These are phyloP conservation scores for Kondoa subrosea DNA, from an alignment of 768 basidiomycete species.

Conservation along the genomic window DNA sequence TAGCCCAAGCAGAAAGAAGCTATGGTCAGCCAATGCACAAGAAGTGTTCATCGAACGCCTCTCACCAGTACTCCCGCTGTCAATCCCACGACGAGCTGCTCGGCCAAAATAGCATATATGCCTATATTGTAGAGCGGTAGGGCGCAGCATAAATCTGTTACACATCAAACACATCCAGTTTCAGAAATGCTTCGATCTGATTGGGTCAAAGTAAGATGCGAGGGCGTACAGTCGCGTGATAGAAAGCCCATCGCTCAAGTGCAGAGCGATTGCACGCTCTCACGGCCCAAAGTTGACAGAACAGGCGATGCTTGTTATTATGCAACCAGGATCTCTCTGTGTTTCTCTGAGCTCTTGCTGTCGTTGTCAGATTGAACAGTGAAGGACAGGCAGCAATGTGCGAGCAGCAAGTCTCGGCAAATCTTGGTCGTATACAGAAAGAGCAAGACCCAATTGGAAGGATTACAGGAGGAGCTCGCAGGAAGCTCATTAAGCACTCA, in stretches of 20 bases:
- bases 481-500: too few relatives aligned
- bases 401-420: too few relatives aligned
- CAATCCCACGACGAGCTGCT: constrained; percentile 54
- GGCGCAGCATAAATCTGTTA: constrained; percentile 34
- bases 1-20: not conserved
- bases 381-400: too few relatives aligned
- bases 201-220: not conserved
- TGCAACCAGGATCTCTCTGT: too few relatives aligned
- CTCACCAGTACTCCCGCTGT: constrained; percentile 46
- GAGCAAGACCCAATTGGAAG: too few relatives aligned
- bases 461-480: too few relatives aligned
- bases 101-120: constrained; percentile 59
- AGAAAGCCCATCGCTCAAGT: not conserved
- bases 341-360: too few relatives aligned
- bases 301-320: too few relatives aligned
- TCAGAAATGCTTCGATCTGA: not conserved
- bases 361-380: too few relatives aligned
- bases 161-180: not conserved
- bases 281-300: too few relatives aligned
- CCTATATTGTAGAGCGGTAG: constrained; percentile 80
- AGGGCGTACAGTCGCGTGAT: not conserved
- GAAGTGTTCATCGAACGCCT: not conserved
- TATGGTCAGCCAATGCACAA: not conserved
- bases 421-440: too few relatives aligned
- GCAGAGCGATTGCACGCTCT: too few relatives aligned